Evolutionary conservation across 495 filamentous ascomycete genomes (phyloP), one percentile per base, ranked within the genome.

Genomic region (Neurospora discreta): DNA sequence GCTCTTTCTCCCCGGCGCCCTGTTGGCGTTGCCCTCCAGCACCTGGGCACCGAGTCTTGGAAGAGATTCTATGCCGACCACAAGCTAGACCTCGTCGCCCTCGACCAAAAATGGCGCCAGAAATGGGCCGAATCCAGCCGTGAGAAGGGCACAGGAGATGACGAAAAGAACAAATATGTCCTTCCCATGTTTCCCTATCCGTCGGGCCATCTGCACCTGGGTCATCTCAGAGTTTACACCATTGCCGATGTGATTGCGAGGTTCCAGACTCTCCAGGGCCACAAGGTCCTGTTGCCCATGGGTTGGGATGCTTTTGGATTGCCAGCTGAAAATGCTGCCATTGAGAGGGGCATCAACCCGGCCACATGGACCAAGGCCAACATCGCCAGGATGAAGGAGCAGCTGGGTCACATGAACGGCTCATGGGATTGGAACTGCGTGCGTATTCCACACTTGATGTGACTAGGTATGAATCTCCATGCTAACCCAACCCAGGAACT

Each of bases 131-230:
- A 73, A 33, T 43, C 58, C 9, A 58, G 52, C 46, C 75, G 42
- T 70, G 69, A 41, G 5, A 30, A 2, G 23, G 23, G 23, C 0
- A 13, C 52, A 60, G 18, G 52, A n/a, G 33, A 75, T 20, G 74
- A 43, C 41, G 71, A 73, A 46, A 76, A 71, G 70, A 90, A 88
- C 74, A 90, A 87, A 75, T 97, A 95, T 77, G 87, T 97, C 74
- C 83, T 95, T 26, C 90, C 93, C 71, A 97, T 97, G 93, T 97
- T 97, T 76, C 93, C 93, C 2, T 97, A 97, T 79, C 93, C 93
- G 3, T 97, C 93, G 0, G 93, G 93, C 10, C 89, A 89, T 38
- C 86, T 97, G n/a, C 93, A 97, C 79, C 89, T 97, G 76, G 93
- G 93, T 18, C 93, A 97, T 79, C 84, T 97, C 16, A 88, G 93